These are phyloP conservation scores for Myrica gale DNA, from an alignment of 306 rosid species.

Conservation along the genomic window DNA sequence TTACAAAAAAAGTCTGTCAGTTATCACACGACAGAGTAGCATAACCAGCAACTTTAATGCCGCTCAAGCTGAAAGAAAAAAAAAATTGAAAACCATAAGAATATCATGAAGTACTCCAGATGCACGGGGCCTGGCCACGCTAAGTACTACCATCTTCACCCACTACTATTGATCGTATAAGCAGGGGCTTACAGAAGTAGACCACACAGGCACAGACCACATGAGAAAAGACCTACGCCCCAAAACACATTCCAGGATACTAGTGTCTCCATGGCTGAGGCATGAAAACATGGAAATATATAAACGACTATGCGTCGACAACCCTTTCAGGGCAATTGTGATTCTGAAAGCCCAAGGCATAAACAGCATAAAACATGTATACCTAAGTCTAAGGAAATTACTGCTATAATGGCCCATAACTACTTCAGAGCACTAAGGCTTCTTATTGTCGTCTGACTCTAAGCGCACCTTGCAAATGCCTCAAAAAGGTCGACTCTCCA, in stretches of 20 bases:
- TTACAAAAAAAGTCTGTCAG: background rate
- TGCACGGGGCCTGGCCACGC: background rate
- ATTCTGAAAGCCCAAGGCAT: background rate
- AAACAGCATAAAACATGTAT: background rate
- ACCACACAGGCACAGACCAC: background rate
- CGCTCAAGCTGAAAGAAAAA: background rate
- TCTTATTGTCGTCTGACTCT: background rate
- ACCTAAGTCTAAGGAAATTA: background rate
- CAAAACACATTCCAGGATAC: background rate
- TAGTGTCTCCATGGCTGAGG: background rate
- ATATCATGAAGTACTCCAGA: background rate
- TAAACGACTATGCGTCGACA: background rate
- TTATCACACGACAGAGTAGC: conserved; percentile 1
- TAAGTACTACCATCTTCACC: background rate
- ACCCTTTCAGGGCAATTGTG: background rate
- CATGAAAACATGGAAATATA: background rate
- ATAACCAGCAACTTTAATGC: background rate
- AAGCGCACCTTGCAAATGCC: background rate
- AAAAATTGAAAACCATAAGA: background rate
- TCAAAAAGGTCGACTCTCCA: background rate
- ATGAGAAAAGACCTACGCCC: background rate
- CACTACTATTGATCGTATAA: background rate
- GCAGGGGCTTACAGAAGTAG: background rate
- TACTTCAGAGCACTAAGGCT: background rate
- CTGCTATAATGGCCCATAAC: background rate